These are phyloP conservation scores for Kwoniella europaea DNA, from an alignment of 768 basidiomycete species.

Conservation along the genomic window DNA sequence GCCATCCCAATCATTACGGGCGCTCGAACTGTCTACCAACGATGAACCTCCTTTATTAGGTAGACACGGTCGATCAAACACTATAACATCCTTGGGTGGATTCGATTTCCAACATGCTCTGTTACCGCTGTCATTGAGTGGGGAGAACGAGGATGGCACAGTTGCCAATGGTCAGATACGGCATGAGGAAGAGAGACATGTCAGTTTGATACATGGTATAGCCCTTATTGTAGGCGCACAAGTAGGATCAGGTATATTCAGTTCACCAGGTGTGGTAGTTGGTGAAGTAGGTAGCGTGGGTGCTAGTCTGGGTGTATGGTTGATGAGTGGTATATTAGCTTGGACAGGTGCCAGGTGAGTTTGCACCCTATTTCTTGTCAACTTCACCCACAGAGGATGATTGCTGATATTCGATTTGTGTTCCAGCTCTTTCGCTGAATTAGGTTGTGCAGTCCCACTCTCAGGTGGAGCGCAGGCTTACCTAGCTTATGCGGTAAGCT, in stretches of 20 bases:
- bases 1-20: conserved; percentile 76
- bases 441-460: conserved; percentile 85
- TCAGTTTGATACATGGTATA: conserved; percentile 81
- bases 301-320: conserved; percentile 84
- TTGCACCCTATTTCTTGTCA: neutral
- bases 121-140: conserved; percentile 74
- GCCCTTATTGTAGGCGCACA: conserved; percentile 82
- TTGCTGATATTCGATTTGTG: neutral
- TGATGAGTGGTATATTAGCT: conserved; percentile 77
- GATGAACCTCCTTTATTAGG: conserved; percentile 9
- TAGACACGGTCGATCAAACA: conserved; percentile 34
- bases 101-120: conserved; percentile 81
- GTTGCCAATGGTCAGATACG: conserved; percentile 61
- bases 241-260: conserved; percentile 93
- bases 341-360: conserved; percentile 81
- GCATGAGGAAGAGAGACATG: conserved; percentile 68
- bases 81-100: conserved; percentile 45
- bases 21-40: conserved; percentile 68
- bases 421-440: conserved; percentile 81
- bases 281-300: conserved; percentile 88
- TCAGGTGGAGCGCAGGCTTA: conserved; percentile 70
- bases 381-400: neutral
- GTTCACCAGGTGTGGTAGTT: conserved; percentile 88
- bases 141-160: conserved; percentile 66
- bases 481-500: conserved; percentile 79